Conservation (phyloP, 78 protist genomes). For the Polysphondylium violaceum region DNA sequence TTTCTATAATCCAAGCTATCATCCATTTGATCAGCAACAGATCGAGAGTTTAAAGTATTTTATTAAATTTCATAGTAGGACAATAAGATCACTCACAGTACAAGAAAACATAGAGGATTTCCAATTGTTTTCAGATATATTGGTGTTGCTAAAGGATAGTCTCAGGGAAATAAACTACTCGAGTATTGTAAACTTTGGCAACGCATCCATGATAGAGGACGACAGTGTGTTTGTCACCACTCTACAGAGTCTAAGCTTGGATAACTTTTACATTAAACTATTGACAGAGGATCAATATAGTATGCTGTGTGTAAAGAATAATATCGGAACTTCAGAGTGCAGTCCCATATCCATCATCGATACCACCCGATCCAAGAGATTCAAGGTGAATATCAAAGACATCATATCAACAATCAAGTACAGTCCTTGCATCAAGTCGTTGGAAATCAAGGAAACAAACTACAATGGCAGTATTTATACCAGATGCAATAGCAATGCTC, state of each 20-base stretch:
- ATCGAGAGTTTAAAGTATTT: background rate
- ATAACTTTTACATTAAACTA: background rate
- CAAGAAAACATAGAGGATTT: background rate
- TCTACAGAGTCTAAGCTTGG: background rate
- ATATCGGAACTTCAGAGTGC: background rate
- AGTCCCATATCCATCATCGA: background rate
- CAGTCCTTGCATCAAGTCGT: background rate
- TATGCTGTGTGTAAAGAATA: background rate
- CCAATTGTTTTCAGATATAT: background rate
- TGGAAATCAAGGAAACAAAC: background rate
- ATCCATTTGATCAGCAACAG: background rate
- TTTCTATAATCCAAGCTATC: background rate
- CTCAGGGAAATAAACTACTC: background rate
- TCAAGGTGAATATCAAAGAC: background rate
- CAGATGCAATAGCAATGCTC: background rate
- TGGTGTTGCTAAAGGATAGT: background rate
- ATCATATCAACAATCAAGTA: background rate
- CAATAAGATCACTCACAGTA: background rate
- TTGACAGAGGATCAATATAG: background rate
- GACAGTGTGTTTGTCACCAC: background rate
- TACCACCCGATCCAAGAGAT: background rate
- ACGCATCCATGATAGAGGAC: background rate
- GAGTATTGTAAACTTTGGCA: background rate
- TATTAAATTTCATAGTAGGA: background rate
- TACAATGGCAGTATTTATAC: background rate